Evolutionary conservation across 2,329 filamentous ascomycete genomes (phyloP).

Genomic region (Aspergillus pseudoterreus): DNA sequence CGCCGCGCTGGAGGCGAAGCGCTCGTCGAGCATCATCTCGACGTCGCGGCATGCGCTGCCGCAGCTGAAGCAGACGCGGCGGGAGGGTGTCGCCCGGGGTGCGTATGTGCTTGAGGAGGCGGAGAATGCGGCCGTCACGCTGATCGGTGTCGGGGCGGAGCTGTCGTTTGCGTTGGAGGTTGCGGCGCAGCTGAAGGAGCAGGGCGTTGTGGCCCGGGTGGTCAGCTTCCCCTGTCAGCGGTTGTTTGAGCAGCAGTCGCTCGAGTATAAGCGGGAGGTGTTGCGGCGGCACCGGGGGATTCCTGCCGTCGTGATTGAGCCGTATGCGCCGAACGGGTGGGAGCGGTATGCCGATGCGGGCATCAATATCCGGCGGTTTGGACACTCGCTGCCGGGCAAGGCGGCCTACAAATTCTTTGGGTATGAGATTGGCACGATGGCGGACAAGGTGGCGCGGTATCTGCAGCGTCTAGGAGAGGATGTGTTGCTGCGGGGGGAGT

Average conservation of each 20-base stretch:
- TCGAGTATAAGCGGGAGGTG: slow-evolving; percentile 44
- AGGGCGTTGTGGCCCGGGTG: slow-evolving; percentile 42
- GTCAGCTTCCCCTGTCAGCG: slow-evolving; percentile 51
- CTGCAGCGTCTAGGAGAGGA: slow-evolving; percentile 5
- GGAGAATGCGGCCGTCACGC: slow-evolving; percentile 39
- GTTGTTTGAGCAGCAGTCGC: slow-evolving; percentile 47
- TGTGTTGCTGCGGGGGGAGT: slow-evolving; percentile 9
- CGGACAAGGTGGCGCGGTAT: slow-evolving; percentile 9
- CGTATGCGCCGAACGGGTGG: slow-evolving; percentile 50
- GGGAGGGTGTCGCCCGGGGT: slow-evolving; percentile 37
- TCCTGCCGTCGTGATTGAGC: slow-evolving; percentile 48
- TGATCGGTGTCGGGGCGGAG: slow-evolving; percentile 51
- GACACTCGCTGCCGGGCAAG: slow-evolving; percentile 15
- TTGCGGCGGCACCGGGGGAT: slow-evolving; percentile 37
- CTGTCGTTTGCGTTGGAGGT: slow-evolving; percentile 46
- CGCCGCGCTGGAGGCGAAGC: slow-evolving; percentile 37
- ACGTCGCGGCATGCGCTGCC: slow-evolving; percentile 41
- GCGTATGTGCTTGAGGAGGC: slow-evolving; percentile 42
- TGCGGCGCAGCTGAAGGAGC: slow-evolving; percentile 39
- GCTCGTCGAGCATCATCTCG: slow-evolving; percentile 43
- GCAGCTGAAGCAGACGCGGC: slow-evolving; percentile 36
- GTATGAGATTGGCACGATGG: slow-evolving; percentile 10
- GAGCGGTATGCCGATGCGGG: slow-evolving; percentile 48
- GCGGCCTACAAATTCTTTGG: slow-evolving; percentile 17
- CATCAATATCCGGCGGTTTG: slow-evolving; percentile 10